Conservation (phyloP, 768 basidiomycete genomes). For the Suillus luteus region DNA sequence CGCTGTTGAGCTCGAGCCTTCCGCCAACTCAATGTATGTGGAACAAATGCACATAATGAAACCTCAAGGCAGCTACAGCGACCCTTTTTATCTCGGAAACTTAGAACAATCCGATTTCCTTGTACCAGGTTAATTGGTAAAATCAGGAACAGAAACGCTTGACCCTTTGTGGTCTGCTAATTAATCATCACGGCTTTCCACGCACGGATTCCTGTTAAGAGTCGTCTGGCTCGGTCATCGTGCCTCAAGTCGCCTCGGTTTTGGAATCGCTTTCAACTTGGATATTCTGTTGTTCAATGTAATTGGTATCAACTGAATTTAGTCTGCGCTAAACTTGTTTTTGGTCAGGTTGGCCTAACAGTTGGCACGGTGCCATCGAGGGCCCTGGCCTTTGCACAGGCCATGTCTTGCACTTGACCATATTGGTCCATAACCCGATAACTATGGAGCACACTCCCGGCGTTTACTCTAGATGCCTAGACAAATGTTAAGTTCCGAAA, state of each 20-base stretch:
- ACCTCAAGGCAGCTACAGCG: constrained; percentile 1
- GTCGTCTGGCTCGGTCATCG: background rate
- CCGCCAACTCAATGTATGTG: background rate
- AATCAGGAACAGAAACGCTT: constrained; percentile 2
- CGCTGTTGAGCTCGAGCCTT: background rate
- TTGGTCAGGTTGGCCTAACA: background rate
- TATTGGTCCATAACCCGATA: background rate
- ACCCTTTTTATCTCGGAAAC: background rate
- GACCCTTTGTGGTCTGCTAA: constrained; percentile 5
- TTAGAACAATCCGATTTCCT: constrained; percentile 5
- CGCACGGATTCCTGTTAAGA: background rate
- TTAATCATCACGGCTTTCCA: constrained; percentile 4
- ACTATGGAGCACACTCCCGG: constrained; percentile 5
- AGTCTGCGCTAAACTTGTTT: background rate
- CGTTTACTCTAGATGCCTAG: constrained; percentile 1
- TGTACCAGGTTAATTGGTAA: background rate
- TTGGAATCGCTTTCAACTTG: background rate
- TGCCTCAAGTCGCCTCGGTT: background rate
- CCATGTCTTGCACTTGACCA: constrained; percentile 7
- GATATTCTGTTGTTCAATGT: no score
- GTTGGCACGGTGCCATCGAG: constrained; percentile 8
- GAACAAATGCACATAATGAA: background rate
- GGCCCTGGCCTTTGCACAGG: background rate
- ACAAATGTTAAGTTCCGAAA: constrained; percentile 1
- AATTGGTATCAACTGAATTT: background rate